Evolutionary conservation across 345 rosid genomes (phyloP).

Genomic region (Microcos paniculata): DNA sequence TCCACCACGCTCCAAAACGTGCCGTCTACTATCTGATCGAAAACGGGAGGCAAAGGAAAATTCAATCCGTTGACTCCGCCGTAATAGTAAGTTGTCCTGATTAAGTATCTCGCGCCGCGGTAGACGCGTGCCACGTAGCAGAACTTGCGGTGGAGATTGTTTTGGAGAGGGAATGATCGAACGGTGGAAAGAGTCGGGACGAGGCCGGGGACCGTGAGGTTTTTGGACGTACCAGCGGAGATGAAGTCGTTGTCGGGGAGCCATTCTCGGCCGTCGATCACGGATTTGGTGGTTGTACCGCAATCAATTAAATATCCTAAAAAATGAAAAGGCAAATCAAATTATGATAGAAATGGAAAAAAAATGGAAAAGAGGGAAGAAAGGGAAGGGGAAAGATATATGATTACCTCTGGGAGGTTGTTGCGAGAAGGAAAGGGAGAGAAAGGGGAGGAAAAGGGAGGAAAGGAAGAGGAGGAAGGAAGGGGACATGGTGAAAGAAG

Average conservation of each 20-base stretch:
- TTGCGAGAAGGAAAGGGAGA: slow-evolving; percentile 46
- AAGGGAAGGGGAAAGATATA: background rate
- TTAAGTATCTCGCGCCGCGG: slow-evolving; percentile 63
- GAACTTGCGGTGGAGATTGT: slow-evolving; percentile 45
- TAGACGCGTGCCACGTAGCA: slow-evolving; percentile 58
- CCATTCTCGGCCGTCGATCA: slow-evolving; percentile 55
- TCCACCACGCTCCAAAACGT: slow-evolving; percentile 74
- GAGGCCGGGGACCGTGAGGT: slow-evolving; percentile 30
- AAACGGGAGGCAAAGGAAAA: slow-evolving; percentile 62
- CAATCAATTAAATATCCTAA: slow-evolving; percentile 72
- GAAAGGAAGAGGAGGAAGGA: slow-evolving; percentile 20
- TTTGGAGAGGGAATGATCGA: slow-evolving; percentile 68
- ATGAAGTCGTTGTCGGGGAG: slow-evolving; percentile 49
- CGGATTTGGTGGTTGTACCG: slow-evolving; percentile 46
- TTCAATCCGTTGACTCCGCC: slow-evolving; percentile 68
- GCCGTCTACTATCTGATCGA: slow-evolving; percentile 92
- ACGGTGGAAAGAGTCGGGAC: slow-evolving; percentile 53
- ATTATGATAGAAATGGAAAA: background rate
- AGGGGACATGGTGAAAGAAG: slow-evolving; percentile 30
- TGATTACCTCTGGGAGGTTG: slow-evolving; percentile 36
- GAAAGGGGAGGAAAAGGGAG: slow-evolving; percentile 32
- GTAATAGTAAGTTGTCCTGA: slow-evolving; percentile 76
- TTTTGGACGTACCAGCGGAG: slow-evolving; percentile 48
- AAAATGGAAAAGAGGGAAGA: background rate
- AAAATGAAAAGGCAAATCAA: background rate